Evolutionary conservation across 2,329 filamentous ascomycete species (phyloP), one percentile per base, ranked within the genome.

Genomic region (Phyllosticta ampelicida): DNA sequence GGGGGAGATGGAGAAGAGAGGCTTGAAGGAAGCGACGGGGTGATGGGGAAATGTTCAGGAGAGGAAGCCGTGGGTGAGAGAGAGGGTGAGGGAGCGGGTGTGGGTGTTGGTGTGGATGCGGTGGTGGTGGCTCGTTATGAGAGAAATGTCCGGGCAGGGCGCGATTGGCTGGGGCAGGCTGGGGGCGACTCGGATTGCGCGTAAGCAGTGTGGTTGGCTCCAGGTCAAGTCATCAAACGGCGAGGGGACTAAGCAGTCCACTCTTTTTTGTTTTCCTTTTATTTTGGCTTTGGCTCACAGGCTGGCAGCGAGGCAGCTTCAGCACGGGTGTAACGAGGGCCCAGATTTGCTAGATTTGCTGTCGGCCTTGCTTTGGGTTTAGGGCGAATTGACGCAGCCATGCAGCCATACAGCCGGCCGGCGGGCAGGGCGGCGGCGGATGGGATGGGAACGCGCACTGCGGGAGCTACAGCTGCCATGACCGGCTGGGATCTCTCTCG

Each of bases 161-260:
- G 51, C 48, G 51, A 58, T 58, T 58, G 56, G 51, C 44, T 52
- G 56, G 56, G 56, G 30, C 51, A 51, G 52, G 56, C 50, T 52
- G 56, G 56, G 30, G 56, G 52, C 56, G 56, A 58, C 50, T 54
- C 51, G 51, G 56, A 54, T 58, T 58, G 56, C 56, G 56, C 56
- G 56, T 58, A 58, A 58, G 56, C 51, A 49, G 50, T 54, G 36
- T 52, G 56, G 49, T 51, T 58, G 56, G 56, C 56, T 53, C 23
- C 51, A 49, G 36, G n/a, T n/a, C 51, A 13, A 16, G 30, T 54
- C 51, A 58, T 58, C 51, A 58, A 58, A 58, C 56, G 56, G 56
- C 51, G 21, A 51, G 51, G 56, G 56, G 56, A 58, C 56, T 16
- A 44, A 13, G 6, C 36, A 44, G 36, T 44, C 36, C 36, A 44